Evolutionary conservation across 106 monocot genomes (phyloP).

Genomic region (Dioscorea zingiberensis): DNA sequence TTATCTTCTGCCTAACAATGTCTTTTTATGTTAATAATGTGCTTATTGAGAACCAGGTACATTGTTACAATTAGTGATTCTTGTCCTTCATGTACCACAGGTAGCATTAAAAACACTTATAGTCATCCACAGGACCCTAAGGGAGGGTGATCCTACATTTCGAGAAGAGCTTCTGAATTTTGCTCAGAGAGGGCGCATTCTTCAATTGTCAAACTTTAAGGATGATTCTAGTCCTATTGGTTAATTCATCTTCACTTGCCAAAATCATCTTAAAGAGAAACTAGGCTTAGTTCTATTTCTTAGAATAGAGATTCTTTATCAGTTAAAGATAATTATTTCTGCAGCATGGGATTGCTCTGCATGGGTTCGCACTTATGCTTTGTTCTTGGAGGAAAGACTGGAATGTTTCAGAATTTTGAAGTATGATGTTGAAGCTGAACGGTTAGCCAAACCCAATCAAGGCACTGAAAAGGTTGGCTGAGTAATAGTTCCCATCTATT

Average conservation of each 20-base stretch:
- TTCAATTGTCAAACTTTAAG: conserved; percentile 84
- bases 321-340: background rate
- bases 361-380: conserved; percentile 93
- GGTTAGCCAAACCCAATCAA: conserved; percentile 40
- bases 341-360: conserved; percentile 99
- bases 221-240: conserved; percentile 95
- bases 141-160: conserved; percentile 93
- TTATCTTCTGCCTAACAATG: background rate
- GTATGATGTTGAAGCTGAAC: conserved; percentile 93
- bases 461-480: conserved; percentile 62
- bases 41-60: background rate
- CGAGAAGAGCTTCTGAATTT: conserved; percentile 89
- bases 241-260: conserved; percentile 10
- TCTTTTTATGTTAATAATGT: background rate
- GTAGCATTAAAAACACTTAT: conserved; percentile 88
- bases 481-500: background rate
- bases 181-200: conserved; percentile 53
- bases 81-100: conserved; percentile 16
- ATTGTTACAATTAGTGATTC: background rate
- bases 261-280: too few relatives aligned
- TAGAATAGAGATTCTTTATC: background rate
- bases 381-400: conserved; percentile 93
- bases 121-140: conserved; percentile 87
- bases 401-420: conserved; percentile 89
- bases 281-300: too few relatives aligned